phyloP scores from a whole-genome alignment of 495 filamentous ascomycete genomes.

The Daldinia vernicosa region DNA sequence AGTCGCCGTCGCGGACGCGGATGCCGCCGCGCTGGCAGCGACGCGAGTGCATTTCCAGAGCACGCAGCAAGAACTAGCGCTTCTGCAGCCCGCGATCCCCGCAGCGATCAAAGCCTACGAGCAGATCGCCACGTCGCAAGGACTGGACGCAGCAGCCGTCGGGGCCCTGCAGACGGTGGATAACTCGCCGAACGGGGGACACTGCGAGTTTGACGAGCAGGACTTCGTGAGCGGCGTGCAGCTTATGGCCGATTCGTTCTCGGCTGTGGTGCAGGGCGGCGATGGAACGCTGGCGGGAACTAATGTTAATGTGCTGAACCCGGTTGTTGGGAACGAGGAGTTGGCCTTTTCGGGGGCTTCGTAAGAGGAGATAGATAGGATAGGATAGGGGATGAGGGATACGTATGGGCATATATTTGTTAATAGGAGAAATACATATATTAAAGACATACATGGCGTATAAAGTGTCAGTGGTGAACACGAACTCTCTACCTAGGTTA shows the following conservation, averaged over 20 bases:
- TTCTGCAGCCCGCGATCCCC: constrained; percentile 56
- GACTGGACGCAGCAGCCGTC: constrained; percentile 49
- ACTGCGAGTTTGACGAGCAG: constrained; percentile 61
- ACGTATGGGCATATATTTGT: neutral
- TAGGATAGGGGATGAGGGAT: neutral
- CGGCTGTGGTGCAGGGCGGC: constrained; percentile 56
- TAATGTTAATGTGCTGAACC: constrained; percentile 52
- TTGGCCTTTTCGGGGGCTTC: constrained; percentile 47
- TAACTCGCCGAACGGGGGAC: constrained; percentile 57
- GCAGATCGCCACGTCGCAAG: constrained; percentile 47
- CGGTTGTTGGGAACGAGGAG: constrained; percentile 56
- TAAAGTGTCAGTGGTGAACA: neutral
- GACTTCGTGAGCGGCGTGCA: constrained; percentile 60
- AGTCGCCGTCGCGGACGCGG: constrained; percentile 50
- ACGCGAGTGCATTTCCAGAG: constrained; percentile 61
- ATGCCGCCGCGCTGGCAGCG: constrained; percentile 43
- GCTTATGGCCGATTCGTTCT: constrained; percentile 56
- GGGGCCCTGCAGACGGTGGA: constrained; percentile 59
- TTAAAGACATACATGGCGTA: neutral
- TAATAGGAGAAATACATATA: neutral
- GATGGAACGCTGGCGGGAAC: constrained; percentile 55
- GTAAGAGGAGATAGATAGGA: constrained; percentile 4
- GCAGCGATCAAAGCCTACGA: constrained; percentile 59
- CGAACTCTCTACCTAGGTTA: neutral
- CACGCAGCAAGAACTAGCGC: constrained; percentile 55